Evolutionary conservation across 345 rosid species (phyloP).

Genomic region (Trapa bicornis): DNA sequence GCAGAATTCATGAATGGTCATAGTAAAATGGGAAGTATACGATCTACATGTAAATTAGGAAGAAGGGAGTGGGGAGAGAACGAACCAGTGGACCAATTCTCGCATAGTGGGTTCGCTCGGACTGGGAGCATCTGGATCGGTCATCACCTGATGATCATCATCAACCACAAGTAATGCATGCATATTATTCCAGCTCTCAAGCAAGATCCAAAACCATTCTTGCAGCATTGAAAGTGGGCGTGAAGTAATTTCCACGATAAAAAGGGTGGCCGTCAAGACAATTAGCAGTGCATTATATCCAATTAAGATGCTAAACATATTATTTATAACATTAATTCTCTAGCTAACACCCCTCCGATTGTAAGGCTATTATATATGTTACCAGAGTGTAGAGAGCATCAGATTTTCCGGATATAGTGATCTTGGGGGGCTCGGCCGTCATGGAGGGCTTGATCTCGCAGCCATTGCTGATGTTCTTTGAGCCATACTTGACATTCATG

Average conservation of each 20-base stretch:
- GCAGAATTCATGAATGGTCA: too few species aligned
- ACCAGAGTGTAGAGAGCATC: slow-evolving; percentile 67
- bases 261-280: too few species aligned
- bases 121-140: slow-evolving; percentile 90
- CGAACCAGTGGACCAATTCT: slow-evolving; percentile 88
- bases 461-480: slow-evolving; percentile 70
- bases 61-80: not conserved
- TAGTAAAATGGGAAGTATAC: not conserved
- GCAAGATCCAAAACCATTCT: too few species aligned
- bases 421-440: slow-evolving; percentile 40
- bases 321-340: too few species aligned
- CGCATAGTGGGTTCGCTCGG: slow-evolving; percentile 83
- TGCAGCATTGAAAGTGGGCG: too few species aligned
- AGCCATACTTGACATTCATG: slow-evolving; percentile 52
- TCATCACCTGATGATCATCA: slow-evolving; percentile 47
- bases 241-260: too few species aligned
- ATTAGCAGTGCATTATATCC: too few species aligned
- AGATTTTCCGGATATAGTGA: slow-evolving; percentile 49
- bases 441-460: slow-evolving; percentile 79
- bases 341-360: too few species aligned
- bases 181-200: too few species aligned
- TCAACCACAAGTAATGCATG: too few species aligned
- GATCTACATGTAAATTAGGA: not conserved
- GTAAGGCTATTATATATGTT: too few species aligned
- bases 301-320: too few species aligned